Base-by-base conservation (phyloP, 148 eudicot species). In the Limonium bicolor region DNA sequence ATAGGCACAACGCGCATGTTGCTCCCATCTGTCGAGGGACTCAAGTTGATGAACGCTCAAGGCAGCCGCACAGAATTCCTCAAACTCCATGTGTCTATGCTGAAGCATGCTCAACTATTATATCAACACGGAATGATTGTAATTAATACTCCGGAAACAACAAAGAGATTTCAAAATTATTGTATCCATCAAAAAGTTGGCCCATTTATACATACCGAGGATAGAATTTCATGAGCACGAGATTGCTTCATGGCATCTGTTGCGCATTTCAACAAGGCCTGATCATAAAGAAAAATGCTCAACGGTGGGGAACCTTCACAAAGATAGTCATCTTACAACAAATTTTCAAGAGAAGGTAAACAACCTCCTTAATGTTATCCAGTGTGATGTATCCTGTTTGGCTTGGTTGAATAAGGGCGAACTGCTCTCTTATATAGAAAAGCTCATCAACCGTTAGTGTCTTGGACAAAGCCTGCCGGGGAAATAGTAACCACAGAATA, bases 231-330 rank as follows among this genome's bases (percentile, higher is more conserved):
- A 57, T 74, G 80, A 22, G 86, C 66, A 23, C 81, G 75, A 33
- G 99, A 85, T 45, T 92, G 88, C 58, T 76, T 92, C 99, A 92
- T 92, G 54, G 86, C 95, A 55, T 81, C 90, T 3, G 99, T 92
- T 50, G 94, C 79, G 62, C 76, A 50, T 74, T 61, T 85, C 62
- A 56, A 50, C 70, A 92, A 71, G 59, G 95, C 95, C 99, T 92
- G 77, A 13, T 35, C 66, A 64, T 17, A 45, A 51, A 27, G 26
- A 22, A 58, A 39, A 56, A 27, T 24, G 9, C 46, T 18, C 22
- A 38, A 48, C n/a, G n/a, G n/a, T n/a, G n/a, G n/a, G 39, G 20
- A 50, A 8, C 21, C 22, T 49, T 13, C 7, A 29, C 6, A n/a
- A 4, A 51, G 20, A 13, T 8, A n/a, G n/a, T n/a, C n/a, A n/a